Percentiles rank a stretch among this genome's conserved stretches.
These are phyloP conservation scores for Umbilicaria muhlenbergii DNA, from an alignment of 495 filamentous ascomycete genomes.

Conservation along the genomic window DNA sequence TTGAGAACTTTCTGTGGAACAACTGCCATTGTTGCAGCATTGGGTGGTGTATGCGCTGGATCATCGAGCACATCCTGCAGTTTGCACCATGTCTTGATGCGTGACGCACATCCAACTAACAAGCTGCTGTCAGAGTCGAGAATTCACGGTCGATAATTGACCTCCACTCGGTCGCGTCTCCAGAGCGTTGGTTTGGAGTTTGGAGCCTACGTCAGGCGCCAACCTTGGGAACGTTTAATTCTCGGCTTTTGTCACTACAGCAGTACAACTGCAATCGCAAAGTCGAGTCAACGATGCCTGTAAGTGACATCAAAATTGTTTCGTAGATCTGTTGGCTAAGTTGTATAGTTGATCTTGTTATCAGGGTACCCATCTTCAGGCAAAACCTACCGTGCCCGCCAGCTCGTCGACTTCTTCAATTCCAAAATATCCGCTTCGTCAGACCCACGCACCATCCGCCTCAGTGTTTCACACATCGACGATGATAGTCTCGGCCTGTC, in stretches of 20 bases:
- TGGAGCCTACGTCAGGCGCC: too few relatives aligned
- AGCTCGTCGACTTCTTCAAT: conserved; percentile 54
- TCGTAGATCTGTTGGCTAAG: conserved; percentile 1
- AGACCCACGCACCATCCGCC: conserved; percentile 33
- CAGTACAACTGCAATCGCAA: too few relatives aligned
- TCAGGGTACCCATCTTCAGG: conserved; percentile 88
- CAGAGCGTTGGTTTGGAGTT: too few relatives aligned
- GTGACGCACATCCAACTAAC: too few relatives aligned
- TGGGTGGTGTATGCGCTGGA: neutral
- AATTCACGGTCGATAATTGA: too few relatives aligned
- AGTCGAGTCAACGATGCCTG: conserved; percentile 5
- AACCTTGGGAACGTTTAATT: too few relatives aligned
- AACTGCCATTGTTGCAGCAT: conserved; percentile 38
- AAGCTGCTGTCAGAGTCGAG: too few relatives aligned
- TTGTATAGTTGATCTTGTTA: conserved; percentile 67
- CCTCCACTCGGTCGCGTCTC: too few relatives aligned
- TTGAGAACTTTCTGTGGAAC: conserved; percentile 79
- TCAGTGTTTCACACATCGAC: conserved; percentile 52
- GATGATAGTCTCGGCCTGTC: conserved; percentile 47
- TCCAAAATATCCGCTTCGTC: conserved; percentile 27
- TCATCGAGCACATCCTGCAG: too few relatives aligned
- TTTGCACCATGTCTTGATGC: too few relatives aligned
- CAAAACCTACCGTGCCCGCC: conserved; percentile 72
- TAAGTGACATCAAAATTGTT: neutral
- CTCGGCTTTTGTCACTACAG: too few relatives aligned